A percentile compares a stretch with the other conserved stretches of the same genome.
These are phyloP conservation scores for Dictyostelium gargantuum DNA, from an alignment of 208 protist species.

Conservation along the genomic window DNA sequence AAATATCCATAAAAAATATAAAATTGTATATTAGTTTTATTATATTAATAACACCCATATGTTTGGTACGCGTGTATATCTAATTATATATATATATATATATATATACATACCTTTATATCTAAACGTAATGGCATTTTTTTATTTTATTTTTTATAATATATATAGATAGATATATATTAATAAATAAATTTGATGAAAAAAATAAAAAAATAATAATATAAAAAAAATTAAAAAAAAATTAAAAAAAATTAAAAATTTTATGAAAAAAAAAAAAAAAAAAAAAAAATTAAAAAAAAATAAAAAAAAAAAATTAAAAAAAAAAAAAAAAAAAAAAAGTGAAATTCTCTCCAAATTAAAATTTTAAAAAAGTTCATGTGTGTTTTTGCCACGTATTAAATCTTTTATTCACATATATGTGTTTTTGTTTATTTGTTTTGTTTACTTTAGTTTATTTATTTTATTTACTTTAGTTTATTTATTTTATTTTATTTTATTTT, in stretches of 20 bases:
- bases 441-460: no score
- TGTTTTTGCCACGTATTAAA: no score
- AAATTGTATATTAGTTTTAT: not conserved
- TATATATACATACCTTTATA: not conserved
- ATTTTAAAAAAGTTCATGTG: no score
- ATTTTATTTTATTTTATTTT: no score
- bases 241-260: no score
- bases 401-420: no score
- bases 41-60: not conserved
- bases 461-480: no score
- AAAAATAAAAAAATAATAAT: not conserved
- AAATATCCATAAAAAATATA: not conserved
- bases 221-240: not conserved
- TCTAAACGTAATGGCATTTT: slow-evolving; percentile 5
- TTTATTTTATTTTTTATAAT: not conserved
- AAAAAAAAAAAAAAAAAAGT: no score
- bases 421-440: no score
- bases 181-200: not conserved
- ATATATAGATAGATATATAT: not conserved
- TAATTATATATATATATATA: not conserved
- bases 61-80: no score
- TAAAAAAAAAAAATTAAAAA: no score
- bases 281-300: not conserved
- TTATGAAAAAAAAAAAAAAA: not conserved
- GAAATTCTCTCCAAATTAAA: no score